Percentiles rank a stretch among this genome's conserved stretches.
Conservation (phyloP, 805 yeast species). For the Metschnikowia amazonensis region DNA sequence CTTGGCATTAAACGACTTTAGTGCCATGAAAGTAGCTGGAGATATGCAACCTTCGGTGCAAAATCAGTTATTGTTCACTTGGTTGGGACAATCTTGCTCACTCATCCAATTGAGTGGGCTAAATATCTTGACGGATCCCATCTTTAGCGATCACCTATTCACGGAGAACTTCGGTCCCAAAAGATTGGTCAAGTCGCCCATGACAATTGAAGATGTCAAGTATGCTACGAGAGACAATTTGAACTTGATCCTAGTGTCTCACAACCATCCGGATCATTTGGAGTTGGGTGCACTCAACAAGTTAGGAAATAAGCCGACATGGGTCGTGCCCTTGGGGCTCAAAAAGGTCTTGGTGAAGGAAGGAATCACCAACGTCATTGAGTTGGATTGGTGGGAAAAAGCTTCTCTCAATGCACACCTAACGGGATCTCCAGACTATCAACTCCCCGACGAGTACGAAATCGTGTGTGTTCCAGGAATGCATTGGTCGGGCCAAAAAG, state of each 20-base stretch:
- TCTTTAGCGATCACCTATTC: constrained; percentile 64
- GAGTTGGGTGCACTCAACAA: constrained; percentile 57
- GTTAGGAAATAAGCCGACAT: constrained; percentile 55
- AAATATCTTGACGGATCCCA: constrained; percentile 83
- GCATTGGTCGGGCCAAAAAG: constrained; percentile 93
- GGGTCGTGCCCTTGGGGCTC: constrained; percentile 89
- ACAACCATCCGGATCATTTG: constrained; percentile 93
- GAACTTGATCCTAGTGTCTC: constrained; percentile 76
- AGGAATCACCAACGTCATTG: constrained; percentile 62
- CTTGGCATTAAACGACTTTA: constrained; percentile 8
- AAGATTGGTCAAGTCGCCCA: constrained; percentile 76
- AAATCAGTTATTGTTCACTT: constrained; percentile 64
- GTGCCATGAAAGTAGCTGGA: background rate
- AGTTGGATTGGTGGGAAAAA: constrained; percentile 91
- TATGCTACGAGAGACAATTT: constrained; percentile 51
- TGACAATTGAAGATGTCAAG: constrained; percentile 51
- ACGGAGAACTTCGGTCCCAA: constrained; percentile 71
- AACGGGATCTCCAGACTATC: constrained; percentile 17
- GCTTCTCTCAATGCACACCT: constrained; percentile 38
- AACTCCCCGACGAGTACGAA: constrained; percentile 53
- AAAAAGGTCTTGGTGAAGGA: constrained; percentile 51
- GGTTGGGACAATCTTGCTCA: constrained; percentile 93
- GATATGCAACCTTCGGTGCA: constrained; percentile 15
- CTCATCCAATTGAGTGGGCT: constrained; percentile 65
- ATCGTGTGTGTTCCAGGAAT: constrained; percentile 88